Conservation (phyloP, 495 filamentous ascomycete genomes). For the Alectoria sarmentosa region DNA sequence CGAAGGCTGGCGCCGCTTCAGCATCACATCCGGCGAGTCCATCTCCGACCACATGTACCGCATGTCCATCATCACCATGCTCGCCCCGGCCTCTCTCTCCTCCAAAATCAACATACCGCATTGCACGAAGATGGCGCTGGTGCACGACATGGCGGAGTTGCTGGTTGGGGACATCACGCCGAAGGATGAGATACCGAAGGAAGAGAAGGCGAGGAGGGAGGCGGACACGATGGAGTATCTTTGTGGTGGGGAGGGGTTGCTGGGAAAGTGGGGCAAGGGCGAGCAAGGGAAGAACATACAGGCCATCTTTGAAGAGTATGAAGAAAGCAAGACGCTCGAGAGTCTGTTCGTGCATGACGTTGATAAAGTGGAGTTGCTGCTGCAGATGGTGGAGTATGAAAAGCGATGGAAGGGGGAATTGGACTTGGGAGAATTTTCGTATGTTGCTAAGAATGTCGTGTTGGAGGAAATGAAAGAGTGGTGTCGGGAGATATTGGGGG, state of each 20-base stretch:
- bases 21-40: constrained; percentile 66
- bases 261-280: constrained; percentile 39
- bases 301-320: constrained; percentile 86
- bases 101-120: constrained; percentile 63
- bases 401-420: constrained; percentile 46
- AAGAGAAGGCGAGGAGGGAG: constrained; percentile 83
- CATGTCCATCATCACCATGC: constrained; percentile 93
- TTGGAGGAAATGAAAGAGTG: constrained; percentile 73
- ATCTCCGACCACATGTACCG: constrained; percentile 99
- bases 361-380: constrained; percentile 88
- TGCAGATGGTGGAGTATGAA: constrained; percentile 98
- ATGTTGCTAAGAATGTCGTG: constrained; percentile 63
- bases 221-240: constrained; percentile 86
- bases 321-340: constrained; percentile 74
- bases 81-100: constrained; percentile 73
- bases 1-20: constrained; percentile 90
- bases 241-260: constrained; percentile 45
- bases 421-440: constrained; percentile 78
- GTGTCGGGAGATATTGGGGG: constrained; percentile 65
- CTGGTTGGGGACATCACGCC: constrained; percentile 96
- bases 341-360: constrained; percentile 90
- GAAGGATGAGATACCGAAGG: constrained; percentile 55
- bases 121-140: constrained; percentile 87
- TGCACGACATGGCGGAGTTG: constrained; percentile 96
- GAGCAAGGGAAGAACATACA: constrained; percentile 55